A percentile compares a stretch with the other conserved stretches of the same genome.
Evolutionary conservation across 164 flowering plant genomes (phyloP).

Genomic region (Dillenia turbinata): DNA sequence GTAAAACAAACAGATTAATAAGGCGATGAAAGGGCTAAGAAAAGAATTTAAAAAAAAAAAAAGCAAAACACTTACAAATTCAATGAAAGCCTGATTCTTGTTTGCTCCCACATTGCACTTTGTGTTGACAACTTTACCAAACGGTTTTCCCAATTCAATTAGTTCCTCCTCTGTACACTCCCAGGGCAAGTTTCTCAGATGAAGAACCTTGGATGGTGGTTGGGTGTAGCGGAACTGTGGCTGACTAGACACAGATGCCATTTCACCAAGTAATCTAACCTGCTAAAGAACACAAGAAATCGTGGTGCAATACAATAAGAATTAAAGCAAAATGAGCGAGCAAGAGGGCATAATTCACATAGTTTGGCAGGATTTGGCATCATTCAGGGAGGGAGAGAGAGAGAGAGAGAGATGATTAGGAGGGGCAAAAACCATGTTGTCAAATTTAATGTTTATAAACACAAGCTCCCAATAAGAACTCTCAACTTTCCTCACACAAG

Average conservation of each 20-base stretch:
- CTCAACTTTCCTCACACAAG: too few species aligned
- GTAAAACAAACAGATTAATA: not conserved
- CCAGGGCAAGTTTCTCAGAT: constrained; percentile 94
- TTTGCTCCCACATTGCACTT: constrained; percentile 97
- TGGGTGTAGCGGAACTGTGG: constrained; percentile 94
- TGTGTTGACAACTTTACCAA: constrained; percentile 90
- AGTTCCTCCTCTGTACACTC: constrained; percentile 94
- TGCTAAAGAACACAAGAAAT: not conserved
- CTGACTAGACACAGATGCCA: constrained; percentile 89
- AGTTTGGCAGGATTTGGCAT: too few species aligned
- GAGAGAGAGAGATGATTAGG: too few species aligned
- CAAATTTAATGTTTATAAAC: too few species aligned
- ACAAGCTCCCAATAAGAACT: too few species aligned
- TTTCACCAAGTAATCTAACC: constrained; percentile 18
- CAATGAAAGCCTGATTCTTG: constrained; percentile 87
- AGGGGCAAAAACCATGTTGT: too few species aligned
- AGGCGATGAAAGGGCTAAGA: not conserved
- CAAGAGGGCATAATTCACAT: too few species aligned
- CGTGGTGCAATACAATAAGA: too few species aligned
- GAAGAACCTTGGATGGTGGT: constrained; percentile 96
- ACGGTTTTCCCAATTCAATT: constrained; percentile 86
- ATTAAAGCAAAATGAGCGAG: too few species aligned
- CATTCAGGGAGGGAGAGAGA: too few species aligned
- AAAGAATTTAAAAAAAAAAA: not conserved
- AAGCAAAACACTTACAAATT: constrained; percentile 58